Evolutionary conservation across 345 rosid genomes (phyloP).

Genomic region (Schrenkiella parvula): DNA sequence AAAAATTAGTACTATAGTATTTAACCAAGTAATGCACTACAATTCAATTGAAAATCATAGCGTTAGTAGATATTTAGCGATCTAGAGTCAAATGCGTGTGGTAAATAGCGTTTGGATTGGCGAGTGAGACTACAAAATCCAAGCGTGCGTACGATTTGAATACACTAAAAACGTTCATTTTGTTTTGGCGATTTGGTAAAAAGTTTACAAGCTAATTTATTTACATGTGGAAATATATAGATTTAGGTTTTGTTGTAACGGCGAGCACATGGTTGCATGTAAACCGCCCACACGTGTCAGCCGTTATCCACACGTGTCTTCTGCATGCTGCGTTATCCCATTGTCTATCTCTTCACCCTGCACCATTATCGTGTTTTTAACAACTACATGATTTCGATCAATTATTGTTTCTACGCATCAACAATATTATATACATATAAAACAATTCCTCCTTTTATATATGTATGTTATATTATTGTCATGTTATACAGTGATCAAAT

Average conservation of each 20-base stretch:
- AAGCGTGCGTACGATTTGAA: not conserved
- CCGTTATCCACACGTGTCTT: conserved; percentile 40
- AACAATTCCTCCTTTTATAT: not conserved
- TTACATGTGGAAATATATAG: not conserved
- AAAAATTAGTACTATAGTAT: too few relatives aligned
- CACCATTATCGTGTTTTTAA: conserved; percentile 23
- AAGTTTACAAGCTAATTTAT: not conserved
- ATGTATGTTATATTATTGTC: not conserved
- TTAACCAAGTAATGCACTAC: too few relatives aligned
- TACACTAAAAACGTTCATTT: too few relatives aligned
- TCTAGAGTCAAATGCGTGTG: not conserved
- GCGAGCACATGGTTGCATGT: conserved; percentile 50
- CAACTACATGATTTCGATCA: conserved; percentile 12
- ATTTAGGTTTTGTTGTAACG: conserved; percentile 11
- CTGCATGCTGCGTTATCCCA: conserved; percentile 31
- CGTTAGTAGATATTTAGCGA: not conserved
- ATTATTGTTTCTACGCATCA: conserved; percentile 16
- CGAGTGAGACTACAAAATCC: not conserved
- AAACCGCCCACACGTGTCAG: conserved; percentile 42
- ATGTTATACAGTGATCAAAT: not conserved
- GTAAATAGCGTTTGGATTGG: not conserved
- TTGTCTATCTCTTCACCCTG: conserved; percentile 24
- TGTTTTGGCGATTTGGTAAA: not conserved
- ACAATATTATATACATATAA: not conserved
- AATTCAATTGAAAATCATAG: not conserved